Base-by-base conservation (phyloP, 2,329 filamentous ascomycete genomes). In the Trichoderma semiorbis region DNA sequence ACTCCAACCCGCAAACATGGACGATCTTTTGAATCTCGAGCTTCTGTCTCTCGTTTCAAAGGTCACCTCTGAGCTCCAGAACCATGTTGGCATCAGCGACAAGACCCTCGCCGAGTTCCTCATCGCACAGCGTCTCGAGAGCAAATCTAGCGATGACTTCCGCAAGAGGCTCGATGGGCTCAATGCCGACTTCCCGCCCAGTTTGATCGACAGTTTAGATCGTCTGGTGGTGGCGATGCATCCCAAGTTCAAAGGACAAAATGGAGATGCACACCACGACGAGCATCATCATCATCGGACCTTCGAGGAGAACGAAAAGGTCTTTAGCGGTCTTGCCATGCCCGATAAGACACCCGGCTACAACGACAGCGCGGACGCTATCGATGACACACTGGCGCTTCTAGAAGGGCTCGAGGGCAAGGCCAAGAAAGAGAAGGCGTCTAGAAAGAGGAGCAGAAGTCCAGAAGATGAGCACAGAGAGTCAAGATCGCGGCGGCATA, bases 21-120 rank as follows among this genome's bases (percentile, higher is more conserved):
- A 97, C 80, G 95, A 98, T 79, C 88, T 99, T 76, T 89, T 93
- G 81, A 93, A 93, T 77, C 90, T 99, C 79, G 96, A 99, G 86
- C 87, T 97, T 73, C 88, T 99, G 69, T 97, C 95, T 77, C 91
- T 99, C 78, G 94, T 98, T 71, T 96, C 94, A 65, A 97, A 95
- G 81, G 94, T 99, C 77, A 94, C 94, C 16, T 95, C 93, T 21
- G 96, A 99, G 82, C 87, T 99, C 68, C 92, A 97, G 78, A 99
- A 99, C 79, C 93, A 99, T 83, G 83, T 98, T 72, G 94, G 95
- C 70, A 90, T 98, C 77, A 92, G 89, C 80, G 95, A 99, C 83
- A 98, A 97, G 83, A 97, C 94, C 6, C 90, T 99, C 30, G 95
- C 96, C 76, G 96, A 99, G 82, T 99, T 97, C 79, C 90, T 99